Conservation (phyloP, 768 basidiomycete genomes). For the Mycena leptocephala region DNA sequence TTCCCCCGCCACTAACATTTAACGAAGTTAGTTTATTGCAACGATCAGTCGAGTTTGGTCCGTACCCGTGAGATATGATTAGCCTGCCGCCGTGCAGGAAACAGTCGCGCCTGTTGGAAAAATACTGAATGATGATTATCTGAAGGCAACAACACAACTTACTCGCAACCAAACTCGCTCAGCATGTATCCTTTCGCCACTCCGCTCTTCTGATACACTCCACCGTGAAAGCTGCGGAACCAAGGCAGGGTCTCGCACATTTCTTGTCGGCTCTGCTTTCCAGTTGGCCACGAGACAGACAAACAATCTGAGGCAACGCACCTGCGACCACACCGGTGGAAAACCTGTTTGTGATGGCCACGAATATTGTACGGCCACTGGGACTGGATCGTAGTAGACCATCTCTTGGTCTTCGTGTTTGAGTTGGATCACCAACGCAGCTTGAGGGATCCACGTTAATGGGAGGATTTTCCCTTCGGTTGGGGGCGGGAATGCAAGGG, state of each 20-base stretch:
- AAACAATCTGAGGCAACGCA: background rate
- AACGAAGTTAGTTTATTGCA: background rate
- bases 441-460: background rate
- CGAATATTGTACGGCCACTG: background rate
- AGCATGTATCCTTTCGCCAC: slow-evolving; percentile 19
- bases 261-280: slow-evolving; percentile 10
- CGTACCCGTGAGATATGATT: slow-evolving; percentile 25
- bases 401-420: background rate
- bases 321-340: slow-evolving; percentile 13
- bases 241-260: slow-evolving; percentile 16
- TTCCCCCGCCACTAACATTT: background rate
- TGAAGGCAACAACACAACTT: background rate
- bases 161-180: slow-evolving; percentile 4
- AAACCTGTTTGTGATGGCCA: background rate
- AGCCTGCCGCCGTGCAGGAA: slow-evolving; percentile 19
- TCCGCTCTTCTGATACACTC: slow-evolving; percentile 2
- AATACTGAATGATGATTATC: background rate
- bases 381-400: background rate
- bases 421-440: background rate
- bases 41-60: background rate
- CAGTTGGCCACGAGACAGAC: background rate
- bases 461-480: background rate
- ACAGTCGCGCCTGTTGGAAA: slow-evolving; percentile 8
- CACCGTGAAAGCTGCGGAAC: slow-evolving; percentile 25
- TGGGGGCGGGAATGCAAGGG: background rate